Base-by-base conservation (phyloP, 2,329 filamentous ascomycete species). In the Ophiocordyceps camponoti-floridani region DNA sequence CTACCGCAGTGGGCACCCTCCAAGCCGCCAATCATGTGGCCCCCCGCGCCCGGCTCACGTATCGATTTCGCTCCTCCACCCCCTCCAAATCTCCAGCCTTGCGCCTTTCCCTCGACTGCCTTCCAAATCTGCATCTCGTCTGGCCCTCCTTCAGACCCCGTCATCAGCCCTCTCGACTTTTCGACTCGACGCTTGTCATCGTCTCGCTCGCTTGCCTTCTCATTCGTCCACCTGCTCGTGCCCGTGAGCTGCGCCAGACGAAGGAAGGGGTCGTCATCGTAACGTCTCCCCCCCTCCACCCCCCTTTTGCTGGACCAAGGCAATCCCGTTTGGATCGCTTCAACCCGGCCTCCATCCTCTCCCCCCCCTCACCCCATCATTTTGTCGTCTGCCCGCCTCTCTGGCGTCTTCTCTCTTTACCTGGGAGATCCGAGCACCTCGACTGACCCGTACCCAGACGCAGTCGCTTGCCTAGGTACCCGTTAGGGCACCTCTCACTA, bases 1-100 rank as follows among this genome's bases (percentile, higher is more conserved):
- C 45, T 28, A 12, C 28, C 19, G 33, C 13, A 37, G 4, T 5
- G 9, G 13, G 33, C 9, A 16, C 42, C 42, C 48, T 41, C 47
- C 40, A 37, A 47, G 27, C 49, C 50, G 49, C 59, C 58, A 61
- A 61, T 61, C 55, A 58, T 56, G 54, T 58, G 54, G 18, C 42
- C 41, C 27, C 41, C 41, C 14, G 11, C 33, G 33, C 33, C 33
- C 33, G 33, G 33, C 33, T 14, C 33, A 37, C 33, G 33, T 37
- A 37, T 5, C 33, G 13, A 13, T 14, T 37, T 14, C 33, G 13
- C 9, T 6, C 13, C 14, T 50, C 52, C 51, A 50, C 51, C 44
- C 44, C 46, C 45, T 50, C 50, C 48, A 50, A 48, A 47, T 50
- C 48, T 47, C 46, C 49, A 44, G 45, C 18, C 45, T 44, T 42